Base-by-base conservation (phyloP, 1,284 basidiomycete species). In the Taiwanofungus camphoratus region DNA sequence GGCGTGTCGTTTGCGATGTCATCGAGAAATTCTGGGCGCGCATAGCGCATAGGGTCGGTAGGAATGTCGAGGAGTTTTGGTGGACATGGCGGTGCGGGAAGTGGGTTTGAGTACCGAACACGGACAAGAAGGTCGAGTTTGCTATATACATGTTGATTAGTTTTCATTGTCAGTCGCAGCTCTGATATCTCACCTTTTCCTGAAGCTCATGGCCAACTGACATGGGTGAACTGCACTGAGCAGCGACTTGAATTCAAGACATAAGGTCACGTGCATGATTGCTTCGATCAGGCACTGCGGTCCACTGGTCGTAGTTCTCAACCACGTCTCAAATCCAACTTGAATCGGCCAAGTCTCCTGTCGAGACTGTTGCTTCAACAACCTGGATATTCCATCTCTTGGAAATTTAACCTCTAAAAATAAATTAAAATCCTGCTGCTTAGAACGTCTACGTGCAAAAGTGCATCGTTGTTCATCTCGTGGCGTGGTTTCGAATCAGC, bases 71-170 rank as follows among this genome's bases (percentile, higher is more conserved):
- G 73, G 13, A 96, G 70, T 66, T 95, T 95, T 29, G 93, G 92
- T 11, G 93, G 92, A 71, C 90, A 96, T 69, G 93, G 92, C 27
- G 94, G 93, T 8, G 92, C 74, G 2, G 93, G 93, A 3, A 97
- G 77, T 3, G 92, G 92, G 67, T 97, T 95, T 37, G 83, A 78
- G 64, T 93, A 96, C 13, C 94, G 86, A 21, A 95, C 92, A 44
- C 90, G 82, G 42, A 95, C 89, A 43, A 96, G 72, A 29, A 97
- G 78, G 64, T 96, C 92, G 36, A 90, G 71, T 67, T 91, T 91
- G 50, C 79, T 74, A 64, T 16, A 21, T 12, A 27, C 18, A 33
- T 13, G 15, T 35, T 23, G 13, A 18, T 12, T 8, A 3, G 30
- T 33, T 7, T 6, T n/a, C 8, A n/a, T 5, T 12, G 5, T 11